These are phyloP conservation scores for Aspergillus udagawae DNA, from an alignment of 2,329 filamentous ascomycete species.

Conservation along the genomic window DNA sequence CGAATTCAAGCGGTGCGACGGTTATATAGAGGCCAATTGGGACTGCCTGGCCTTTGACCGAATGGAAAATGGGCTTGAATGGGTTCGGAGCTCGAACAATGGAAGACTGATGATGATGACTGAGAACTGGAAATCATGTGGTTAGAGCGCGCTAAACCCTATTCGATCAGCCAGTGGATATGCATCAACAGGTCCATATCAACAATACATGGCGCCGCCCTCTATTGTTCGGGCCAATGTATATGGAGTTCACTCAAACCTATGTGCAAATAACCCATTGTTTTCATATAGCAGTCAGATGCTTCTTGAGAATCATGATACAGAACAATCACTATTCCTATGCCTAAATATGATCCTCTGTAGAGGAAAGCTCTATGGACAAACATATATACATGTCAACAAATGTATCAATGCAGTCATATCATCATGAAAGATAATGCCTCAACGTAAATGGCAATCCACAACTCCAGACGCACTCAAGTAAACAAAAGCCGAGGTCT, in stretches of 20 bases:
- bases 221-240: background rate
- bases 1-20: background rate
- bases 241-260: background rate
- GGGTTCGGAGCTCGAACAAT: background rate
- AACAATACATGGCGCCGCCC: background rate
- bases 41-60: background rate
- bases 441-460: background rate
- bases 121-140: background rate
- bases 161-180: background rate
- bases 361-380: background rate
- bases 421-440: background rate
- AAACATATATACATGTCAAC: background rate
- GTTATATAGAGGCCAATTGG: background rate
- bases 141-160: background rate
- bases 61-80: background rate
- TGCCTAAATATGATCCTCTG: background rate
- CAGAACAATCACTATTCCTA: background rate
- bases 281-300: no score
- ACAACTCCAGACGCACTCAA: background rate
- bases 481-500: background rate
- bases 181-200: background rate
- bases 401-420: background rate
- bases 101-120: conserved; percentile 2
- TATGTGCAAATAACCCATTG: no score
- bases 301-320: background rate